These are phyloP conservation scores for Metarhizium guizhouense DNA, from an alignment of 2,329 filamentous ascomycete genomes.

Conservation along the genomic window DNA sequence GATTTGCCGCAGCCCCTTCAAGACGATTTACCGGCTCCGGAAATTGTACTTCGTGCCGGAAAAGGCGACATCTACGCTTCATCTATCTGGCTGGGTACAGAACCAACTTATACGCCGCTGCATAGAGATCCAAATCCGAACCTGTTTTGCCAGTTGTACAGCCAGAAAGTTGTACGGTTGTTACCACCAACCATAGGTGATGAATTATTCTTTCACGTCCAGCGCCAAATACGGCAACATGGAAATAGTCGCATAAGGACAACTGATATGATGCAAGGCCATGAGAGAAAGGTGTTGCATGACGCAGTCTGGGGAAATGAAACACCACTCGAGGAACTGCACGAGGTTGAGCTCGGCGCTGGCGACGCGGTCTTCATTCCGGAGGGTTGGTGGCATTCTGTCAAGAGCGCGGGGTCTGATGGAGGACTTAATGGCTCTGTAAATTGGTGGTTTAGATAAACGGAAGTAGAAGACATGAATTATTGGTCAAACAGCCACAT, in stretches of 20 bases:
- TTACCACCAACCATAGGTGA: slow-evolving; percentile 56
- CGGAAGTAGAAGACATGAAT: neutral
- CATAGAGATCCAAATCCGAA: slow-evolving; percentile 95
- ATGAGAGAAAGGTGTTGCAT: slow-evolving; percentile 58
- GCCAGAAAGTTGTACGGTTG: slow-evolving; percentile 65
- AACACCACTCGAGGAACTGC: slow-evolving; percentile 21
- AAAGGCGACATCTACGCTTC: slow-evolving; percentile 80
- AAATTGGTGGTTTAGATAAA: slow-evolving; percentile 37
- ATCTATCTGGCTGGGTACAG: slow-evolving; percentile 80
- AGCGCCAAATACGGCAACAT: slow-evolving; percentile 26
- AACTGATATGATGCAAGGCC: slow-evolving; percentile 84
- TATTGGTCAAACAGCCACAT: neutral
- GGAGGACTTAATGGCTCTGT: slow-evolving; percentile 32
- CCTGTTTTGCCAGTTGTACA: slow-evolving; percentile 73
- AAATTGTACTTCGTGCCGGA: slow-evolving; percentile 52
- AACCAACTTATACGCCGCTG: slow-evolving; percentile 81
- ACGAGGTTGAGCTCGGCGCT: slow-evolving; percentile 47
- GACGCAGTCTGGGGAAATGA: slow-evolving; percentile 56
- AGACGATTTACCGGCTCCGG: slow-evolving; percentile 59
- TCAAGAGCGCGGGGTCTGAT: slow-evolving; percentile 25
- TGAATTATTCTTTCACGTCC: slow-evolving; percentile 49
- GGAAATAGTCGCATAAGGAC: slow-evolving; percentile 53
- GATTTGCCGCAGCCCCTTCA: slow-evolving; percentile 57
- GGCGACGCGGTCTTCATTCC: slow-evolving; percentile 37
- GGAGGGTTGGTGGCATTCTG: slow-evolving; percentile 37